Evolutionary conservation across 352 stramenopile genomes (phyloP), one percentile per base, ranked within the genome.

Genomic region (Globisporangium barbulae): DNA sequence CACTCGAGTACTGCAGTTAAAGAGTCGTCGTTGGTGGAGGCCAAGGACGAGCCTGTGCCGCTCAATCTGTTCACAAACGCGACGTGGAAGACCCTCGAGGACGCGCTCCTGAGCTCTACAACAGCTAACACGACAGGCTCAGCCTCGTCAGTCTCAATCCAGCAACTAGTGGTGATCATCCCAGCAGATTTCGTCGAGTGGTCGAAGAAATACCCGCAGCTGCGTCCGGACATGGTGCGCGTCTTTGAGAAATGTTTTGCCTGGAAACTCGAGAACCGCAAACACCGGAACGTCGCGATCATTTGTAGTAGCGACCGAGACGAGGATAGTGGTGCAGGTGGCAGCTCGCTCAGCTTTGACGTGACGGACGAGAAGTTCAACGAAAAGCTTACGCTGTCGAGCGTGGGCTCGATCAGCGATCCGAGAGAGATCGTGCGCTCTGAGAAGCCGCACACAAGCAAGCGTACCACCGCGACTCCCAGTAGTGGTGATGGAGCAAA

Each of bases 161-260:
- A 91, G 48, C 80, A 88, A 21, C 67, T 89, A 8, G 75, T 88
- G 3, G 57, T 89, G 5, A 65, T 88, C 2, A 54, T 88, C 19
- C 71, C 80, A 5, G 72, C 73, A 10, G 83, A 91, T 67, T 25
- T 90, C 0, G 70, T 88, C 33, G 60, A 64, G 15, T 77, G 79
- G 30, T 63, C 78, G 2, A 74, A 73, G 22, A 25, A 21, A 2
- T 73, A 72, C 59, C 74, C 77, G 31, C 57, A 72, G 42, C 47
- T 90, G 31, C 77, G 79, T 8, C 15, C 58, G 0, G 73, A 86
- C 19, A 73, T 91, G 50, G 66, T 81, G 1, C 76, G 70, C 28
- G 47, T 93, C 1, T 60, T 93, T 0, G 85, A 93, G 22, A 85
- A 86, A 30, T 39, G 88, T 0, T 89, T 91, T 70, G 63, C 73